Evolutionary conservation across 371 early-diverging fungal species (phyloP).

Genomic region (Mucor indicus): DNA sequence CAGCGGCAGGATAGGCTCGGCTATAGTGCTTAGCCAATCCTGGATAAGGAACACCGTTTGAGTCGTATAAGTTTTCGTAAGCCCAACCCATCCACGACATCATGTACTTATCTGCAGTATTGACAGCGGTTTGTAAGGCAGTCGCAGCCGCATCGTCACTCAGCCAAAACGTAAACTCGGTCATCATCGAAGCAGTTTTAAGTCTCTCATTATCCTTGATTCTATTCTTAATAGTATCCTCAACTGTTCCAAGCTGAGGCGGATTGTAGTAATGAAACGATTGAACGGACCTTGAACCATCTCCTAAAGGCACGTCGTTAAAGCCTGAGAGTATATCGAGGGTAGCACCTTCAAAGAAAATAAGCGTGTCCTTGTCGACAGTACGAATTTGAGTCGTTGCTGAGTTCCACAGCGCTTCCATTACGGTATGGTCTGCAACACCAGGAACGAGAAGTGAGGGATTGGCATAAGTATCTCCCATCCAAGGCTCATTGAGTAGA

Average conservation of each 20-base stretch:
- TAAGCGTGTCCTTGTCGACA: constrained; percentile 41
- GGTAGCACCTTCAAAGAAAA: constrained; percentile 54
- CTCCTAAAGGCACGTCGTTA: constrained; percentile 48
- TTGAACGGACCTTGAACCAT: constrained; percentile 34
- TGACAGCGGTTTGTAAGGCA: constrained; percentile 8
- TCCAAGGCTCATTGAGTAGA: constrained; percentile 58
- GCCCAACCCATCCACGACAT: constrained; percentile 51
- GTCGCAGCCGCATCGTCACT: constrained; percentile 14
- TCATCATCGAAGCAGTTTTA: constrained; percentile 34
- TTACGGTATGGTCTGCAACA: constrained; percentile 28
- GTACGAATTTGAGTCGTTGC: constrained; percentile 43
- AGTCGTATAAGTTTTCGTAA: constrained; percentile 36
- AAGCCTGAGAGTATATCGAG: constrained; percentile 47
- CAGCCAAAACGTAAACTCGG: constrained; percentile 43
- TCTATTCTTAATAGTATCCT: constrained; percentile 32
- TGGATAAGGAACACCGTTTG: constrained; percentile 15
- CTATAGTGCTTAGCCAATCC: constrained; percentile 29
- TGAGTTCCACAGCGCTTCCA: constrained; percentile 51
- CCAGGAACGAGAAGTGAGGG: constrained; percentile 36
- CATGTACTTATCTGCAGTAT: constrained; percentile 31
- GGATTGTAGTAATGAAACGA: constrained; percentile 38
- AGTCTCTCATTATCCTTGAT: constrained; percentile 33
- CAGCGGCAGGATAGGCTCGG: constrained; percentile 39
- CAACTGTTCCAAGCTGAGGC: constrained; percentile 35
- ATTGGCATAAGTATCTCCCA: constrained; percentile 42